phyloP scores from a whole-genome alignment of 2,329 filamentous ascomycete genomes.

The Diaporthe sp. region DNA sequence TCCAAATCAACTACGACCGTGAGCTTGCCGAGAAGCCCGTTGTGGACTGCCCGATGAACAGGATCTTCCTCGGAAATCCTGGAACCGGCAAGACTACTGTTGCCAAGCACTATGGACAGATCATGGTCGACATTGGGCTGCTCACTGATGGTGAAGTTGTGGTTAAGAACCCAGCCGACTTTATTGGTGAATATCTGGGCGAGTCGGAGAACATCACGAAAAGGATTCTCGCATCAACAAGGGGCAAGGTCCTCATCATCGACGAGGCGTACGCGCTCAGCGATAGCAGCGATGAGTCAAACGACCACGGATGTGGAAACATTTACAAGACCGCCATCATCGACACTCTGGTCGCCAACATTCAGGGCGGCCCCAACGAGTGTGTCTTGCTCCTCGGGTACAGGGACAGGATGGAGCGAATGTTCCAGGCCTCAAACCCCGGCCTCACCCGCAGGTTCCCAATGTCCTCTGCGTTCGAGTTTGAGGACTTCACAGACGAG shows the following conservation, averaged over 20 bases:
- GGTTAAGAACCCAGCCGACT: conserved; percentile 79
- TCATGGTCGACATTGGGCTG: conserved; percentile 75
- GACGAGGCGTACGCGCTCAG: conserved; percentile 82
- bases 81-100: conserved; percentile 84
- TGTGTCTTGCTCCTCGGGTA: conserved; percentile 81
- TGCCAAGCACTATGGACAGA: conserved; percentile 77
- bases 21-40: conserved; percentile 72
- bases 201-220: conserved; percentile 79
- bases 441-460: conserved; percentile 77
- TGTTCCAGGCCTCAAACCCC: conserved; percentile 81
- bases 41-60: conserved; percentile 74
- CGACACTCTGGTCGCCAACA: conserved; percentile 79
- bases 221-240: conserved; percentile 72
- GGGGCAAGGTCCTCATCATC: conserved; percentile 82
- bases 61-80: conserved; percentile 77
- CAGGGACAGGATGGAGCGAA: conserved; percentile 74
- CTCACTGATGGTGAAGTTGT: conserved; percentile 77
- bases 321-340: conserved; percentile 73
- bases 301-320: conserved; percentile 43
- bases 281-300: conserved; percentile 48
- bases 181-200: conserved; percentile 74
- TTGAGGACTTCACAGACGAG: conserved; percentile 75
- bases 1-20: conserved; percentile 73
- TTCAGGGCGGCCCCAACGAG: conserved; percentile 77
- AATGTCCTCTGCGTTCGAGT: conserved; percentile 71